These are phyloP conservation scores for Candida qinlingensis DNA, from an alignment of 805 yeast species.

Conservation along the genomic window DNA sequence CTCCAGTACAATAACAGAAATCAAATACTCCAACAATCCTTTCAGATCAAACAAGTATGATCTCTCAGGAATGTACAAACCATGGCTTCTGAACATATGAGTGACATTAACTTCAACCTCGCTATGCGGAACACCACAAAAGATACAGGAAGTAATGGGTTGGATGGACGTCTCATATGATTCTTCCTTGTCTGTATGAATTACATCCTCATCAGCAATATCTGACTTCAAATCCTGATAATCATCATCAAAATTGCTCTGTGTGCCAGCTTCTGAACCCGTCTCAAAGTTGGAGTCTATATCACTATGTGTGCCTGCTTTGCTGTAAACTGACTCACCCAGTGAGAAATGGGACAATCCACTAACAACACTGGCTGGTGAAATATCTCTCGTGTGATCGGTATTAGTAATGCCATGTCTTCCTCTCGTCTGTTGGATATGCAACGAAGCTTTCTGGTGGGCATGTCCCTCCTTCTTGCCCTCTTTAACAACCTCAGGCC, in stretches of 20 bases:
- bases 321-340: conserved; percentile 38
- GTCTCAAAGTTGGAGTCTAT: conserved; percentile 35
- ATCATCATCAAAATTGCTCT: conserved; percentile 30
- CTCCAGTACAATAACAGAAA: conserved; percentile 78
- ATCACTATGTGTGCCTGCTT: conserved; percentile 30
- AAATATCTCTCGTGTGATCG: conserved; percentile 30
- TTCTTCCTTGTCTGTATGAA: conserved; percentile 19
- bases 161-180: conserved; percentile 27
- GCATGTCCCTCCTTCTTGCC: neutral
- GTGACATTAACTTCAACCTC: conserved; percentile 55
- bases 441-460: conserved; percentile 13
- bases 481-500: conserved; percentile 19
- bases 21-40: conserved; percentile 72
- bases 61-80: conserved; percentile 83
- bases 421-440: conserved; percentile 24
- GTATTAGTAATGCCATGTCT: conserved; percentile 13
- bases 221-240: conserved; percentile 16
- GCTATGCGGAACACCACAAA: conserved; percentile 47
- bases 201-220: neutral
- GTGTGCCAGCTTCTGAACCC: conserved; percentile 46
- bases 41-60: conserved; percentile 58
- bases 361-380: conserved; percentile 52
- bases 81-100: conserved; percentile 79
- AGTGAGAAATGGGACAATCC: conserved; percentile 52
- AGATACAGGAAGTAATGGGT: conserved; percentile 48